Conservation (phyloP, 2,329 filamentous ascomycete species). For the Zasmidium cellare region DNA sequence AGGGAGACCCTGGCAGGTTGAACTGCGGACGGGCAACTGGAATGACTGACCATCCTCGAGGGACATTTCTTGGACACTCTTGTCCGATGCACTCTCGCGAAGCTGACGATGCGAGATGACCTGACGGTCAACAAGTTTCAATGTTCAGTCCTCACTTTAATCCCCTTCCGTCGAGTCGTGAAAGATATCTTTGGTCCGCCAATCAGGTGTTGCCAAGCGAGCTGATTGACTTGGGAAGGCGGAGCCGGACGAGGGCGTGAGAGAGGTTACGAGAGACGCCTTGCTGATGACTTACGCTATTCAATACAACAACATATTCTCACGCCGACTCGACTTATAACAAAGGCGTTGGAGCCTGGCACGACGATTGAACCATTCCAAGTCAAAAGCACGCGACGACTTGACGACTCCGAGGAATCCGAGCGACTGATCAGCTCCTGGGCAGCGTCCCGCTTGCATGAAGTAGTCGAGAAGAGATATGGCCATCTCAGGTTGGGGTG, state of each 20-base stretch:
- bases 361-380: too few species aligned
- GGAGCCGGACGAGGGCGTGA: not conserved
- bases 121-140: not conserved
- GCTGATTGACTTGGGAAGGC: not conserved
- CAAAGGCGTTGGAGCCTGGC: too few species aligned
- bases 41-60: not conserved
- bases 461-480: conserved; percentile 14
- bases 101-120: not conserved
- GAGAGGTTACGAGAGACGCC: not conserved
- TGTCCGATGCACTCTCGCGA: not conserved
- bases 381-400: not conserved
- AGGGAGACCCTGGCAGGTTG: not conserved
- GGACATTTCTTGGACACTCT: not conserved
- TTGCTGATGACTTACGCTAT: not conserved
- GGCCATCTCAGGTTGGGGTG: conserved; percentile 48
- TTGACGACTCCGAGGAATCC: not conserved
- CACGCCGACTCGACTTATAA: not conserved
- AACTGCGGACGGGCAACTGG: not conserved
- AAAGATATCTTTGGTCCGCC: not conserved
- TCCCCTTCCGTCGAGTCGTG: not conserved
- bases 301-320: not conserved
- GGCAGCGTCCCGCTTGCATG: not conserved
- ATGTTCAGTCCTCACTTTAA: not conserved
- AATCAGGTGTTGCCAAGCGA: not conserved
- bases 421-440: not conserved